A percentile compares a stretch with the other conserved stretches of the same genome.
phyloP scores from a whole-genome alignment of 495 filamentous ascomycete genomes.

The Podospora appendiculata region DNA sequence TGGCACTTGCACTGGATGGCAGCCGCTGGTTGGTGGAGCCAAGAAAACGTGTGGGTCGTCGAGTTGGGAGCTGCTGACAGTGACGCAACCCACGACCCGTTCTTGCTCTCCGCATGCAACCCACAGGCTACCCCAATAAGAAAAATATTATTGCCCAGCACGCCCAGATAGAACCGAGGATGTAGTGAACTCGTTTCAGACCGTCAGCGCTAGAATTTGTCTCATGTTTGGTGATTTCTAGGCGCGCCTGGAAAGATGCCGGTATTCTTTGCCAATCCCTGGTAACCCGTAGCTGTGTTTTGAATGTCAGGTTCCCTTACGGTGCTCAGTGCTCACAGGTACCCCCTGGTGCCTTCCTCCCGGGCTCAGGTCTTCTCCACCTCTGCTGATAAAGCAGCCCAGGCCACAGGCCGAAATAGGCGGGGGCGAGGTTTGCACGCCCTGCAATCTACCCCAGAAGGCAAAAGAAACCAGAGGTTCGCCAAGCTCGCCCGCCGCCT shows the following conservation, averaged over 20 bases:
- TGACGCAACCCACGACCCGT: neutral
- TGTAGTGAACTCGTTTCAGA: neutral
- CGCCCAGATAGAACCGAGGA: too few relatives aligned
- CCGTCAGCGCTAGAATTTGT: neutral
- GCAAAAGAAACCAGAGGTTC: too few relatives aligned
- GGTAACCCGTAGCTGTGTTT: too few relatives aligned
- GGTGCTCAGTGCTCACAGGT: too few relatives aligned
- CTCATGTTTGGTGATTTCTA: neutral
- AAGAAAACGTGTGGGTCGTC: neutral
- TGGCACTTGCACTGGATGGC: neutral
- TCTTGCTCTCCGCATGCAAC: too few relatives aligned
- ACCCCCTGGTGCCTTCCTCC: too few relatives aligned
- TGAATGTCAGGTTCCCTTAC: too few relatives aligned
- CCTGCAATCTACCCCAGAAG: too few relatives aligned
- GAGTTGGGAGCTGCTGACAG: neutral
- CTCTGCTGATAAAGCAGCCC: conserved; percentile 23
- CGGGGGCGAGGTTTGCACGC: neutral
- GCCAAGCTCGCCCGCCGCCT: too few relatives aligned
- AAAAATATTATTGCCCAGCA: too few relatives aligned
- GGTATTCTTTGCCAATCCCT: neutral
- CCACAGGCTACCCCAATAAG: too few relatives aligned
- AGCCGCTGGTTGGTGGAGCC: neutral
- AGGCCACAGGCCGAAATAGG: conserved; percentile 18
- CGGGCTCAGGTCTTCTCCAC: conserved; percentile 1
- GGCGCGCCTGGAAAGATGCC: neutral